Percentiles rank a stretch among this genome's conserved stretches.
Evolutionary conservation across 2,329 filamentous ascomycete species (phyloP).

Genomic region (Beauveria sp.): DNA sequence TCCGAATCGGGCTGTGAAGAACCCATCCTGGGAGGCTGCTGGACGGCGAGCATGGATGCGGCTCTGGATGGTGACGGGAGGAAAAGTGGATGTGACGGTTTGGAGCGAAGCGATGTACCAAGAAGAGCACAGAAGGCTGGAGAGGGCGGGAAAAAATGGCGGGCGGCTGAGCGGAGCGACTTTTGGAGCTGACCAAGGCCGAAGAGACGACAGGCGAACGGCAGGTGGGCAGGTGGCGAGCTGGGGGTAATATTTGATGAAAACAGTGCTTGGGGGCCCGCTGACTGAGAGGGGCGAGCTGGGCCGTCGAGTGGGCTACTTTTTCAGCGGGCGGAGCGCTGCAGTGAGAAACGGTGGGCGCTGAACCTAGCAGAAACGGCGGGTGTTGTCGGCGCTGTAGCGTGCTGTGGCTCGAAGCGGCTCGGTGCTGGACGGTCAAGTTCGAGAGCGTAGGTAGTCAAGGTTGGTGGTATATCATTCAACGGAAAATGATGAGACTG

Average conservation of each 20-base stretch:
- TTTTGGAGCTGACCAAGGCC: conserved; percentile 4
- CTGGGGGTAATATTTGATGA: no score
- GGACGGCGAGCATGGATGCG: conserved; percentile 51
- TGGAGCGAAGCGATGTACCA: background rate
- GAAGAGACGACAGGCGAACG: background rate
- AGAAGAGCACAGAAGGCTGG: background rate
- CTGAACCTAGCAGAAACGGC: background rate
- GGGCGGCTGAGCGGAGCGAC: background rate
- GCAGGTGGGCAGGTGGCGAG: background rate
- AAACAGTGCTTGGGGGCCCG: no score
- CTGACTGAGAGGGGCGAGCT: no score
- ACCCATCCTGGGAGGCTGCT: conserved; percentile 49
- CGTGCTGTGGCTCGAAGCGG: background rate
- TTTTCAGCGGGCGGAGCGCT: conserved; percentile 3
- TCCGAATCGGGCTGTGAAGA: conserved; percentile 47
- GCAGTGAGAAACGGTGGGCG: background rate
- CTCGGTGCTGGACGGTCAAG: background rate
- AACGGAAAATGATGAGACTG: background rate
- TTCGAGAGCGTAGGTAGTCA: background rate
- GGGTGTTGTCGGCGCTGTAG: background rate
- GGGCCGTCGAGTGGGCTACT: background rate
- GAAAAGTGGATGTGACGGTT: conserved; percentile 7
- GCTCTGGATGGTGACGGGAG: conserved; percentile 10
- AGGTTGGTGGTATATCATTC: background rate
- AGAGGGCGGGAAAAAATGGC: background rate